Percentiles rank a stretch among this genome's conserved stretches.
phyloP scores from a whole-genome alignment of 2,329 filamentous ascomycete genomes.

The Cladobotryum mycophilum region DNA sequence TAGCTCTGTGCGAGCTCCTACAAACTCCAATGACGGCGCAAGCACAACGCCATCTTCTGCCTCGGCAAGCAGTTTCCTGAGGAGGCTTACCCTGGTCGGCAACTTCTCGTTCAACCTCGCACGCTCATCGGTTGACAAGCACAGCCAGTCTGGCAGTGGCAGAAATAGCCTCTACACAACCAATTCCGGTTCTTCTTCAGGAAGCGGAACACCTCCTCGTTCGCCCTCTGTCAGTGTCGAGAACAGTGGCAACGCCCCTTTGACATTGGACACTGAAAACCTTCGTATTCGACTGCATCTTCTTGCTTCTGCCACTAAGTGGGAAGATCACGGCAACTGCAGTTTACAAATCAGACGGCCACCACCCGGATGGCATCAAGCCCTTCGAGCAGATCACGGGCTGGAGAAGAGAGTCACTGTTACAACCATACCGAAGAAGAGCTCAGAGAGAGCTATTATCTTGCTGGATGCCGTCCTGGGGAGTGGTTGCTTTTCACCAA shows the following conservation, averaged over 20 bases:
- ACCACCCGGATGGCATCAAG: constrained; percentile 54
- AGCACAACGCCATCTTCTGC: constrained; percentile 55
- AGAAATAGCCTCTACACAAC: constrained; percentile 55
- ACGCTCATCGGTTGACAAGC: constrained; percentile 64
- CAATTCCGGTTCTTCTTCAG: constrained; percentile 46
- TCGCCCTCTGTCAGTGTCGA: constrained; percentile 53
- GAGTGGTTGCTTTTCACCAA: constrained; percentile 75
- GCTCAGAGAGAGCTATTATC: constrained; percentile 50
- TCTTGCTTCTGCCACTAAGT: constrained; percentile 69
- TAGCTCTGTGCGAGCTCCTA: constrained; percentile 54
- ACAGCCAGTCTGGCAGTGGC: constrained; percentile 42
- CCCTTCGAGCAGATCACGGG: constrained; percentile 54
- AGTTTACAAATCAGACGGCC: constrained; percentile 74
- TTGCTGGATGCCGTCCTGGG: constrained; percentile 79
- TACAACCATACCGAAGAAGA: constrained; percentile 60
- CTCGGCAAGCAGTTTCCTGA: constrained; percentile 74
- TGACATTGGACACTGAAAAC: constrained; percentile 58
- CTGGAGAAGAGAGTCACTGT: constrained; percentile 83
- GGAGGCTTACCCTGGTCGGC: constrained; percentile 64
- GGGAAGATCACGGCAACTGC: constrained; percentile 87
- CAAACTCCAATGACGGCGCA: constrained; percentile 66
- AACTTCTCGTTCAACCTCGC: constrained; percentile 74
- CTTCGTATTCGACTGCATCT: constrained; percentile 83
- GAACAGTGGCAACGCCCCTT: constrained; percentile 46
- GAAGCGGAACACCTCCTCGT: constrained; percentile 42